phyloP scores from a whole-genome alignment of 441 rosid genomes.

The Manihot esculenta region DNA sequence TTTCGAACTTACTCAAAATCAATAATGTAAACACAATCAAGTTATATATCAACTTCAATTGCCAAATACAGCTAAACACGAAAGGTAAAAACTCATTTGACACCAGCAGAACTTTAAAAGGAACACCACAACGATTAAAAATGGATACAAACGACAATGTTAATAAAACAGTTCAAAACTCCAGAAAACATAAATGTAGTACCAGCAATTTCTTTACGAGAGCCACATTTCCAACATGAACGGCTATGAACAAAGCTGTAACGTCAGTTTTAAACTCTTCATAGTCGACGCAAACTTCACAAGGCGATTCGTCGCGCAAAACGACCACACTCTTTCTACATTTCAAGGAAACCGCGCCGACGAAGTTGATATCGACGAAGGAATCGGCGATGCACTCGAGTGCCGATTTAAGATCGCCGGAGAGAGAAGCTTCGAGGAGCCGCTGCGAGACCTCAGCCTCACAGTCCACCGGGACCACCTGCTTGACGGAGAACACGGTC shows the following conservation, averaged over 20 bases:
- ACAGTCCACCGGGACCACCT: slow-evolving; percentile 90
- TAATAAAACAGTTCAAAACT: slow-evolving; percentile 16
- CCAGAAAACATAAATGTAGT: slow-evolving; percentile 9
- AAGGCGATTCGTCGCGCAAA: slow-evolving; percentile 57
- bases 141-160: not conserved
- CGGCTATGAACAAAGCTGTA: slow-evolving; percentile 82
- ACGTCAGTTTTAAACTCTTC: slow-evolving; percentile 93
- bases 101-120: not conserved
- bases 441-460: slow-evolving; percentile 81
- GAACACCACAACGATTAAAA: not conserved
- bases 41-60: slow-evolving; percentile 2
- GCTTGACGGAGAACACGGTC: slow-evolving; percentile 82
- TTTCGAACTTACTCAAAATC: not conserved
- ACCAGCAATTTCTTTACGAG: slow-evolving; percentile 86
- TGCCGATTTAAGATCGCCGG: slow-evolving; percentile 61
- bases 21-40: not conserved
- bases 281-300: slow-evolving; percentile 59
- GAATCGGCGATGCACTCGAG: slow-evolving; percentile 65
- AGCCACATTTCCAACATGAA: slow-evolving; percentile 64
- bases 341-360: slow-evolving; percentile 73
- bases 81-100: not conserved
- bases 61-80: not conserved
- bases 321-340: slow-evolving; percentile 65
- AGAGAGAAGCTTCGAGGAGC: slow-evolving; percentile 69
- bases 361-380: slow-evolving; percentile 79